Evolutionary conservation across 2,329 filamentous ascomycete species (phyloP).

Genomic region (Trichoderma koningiopsis): DNA sequence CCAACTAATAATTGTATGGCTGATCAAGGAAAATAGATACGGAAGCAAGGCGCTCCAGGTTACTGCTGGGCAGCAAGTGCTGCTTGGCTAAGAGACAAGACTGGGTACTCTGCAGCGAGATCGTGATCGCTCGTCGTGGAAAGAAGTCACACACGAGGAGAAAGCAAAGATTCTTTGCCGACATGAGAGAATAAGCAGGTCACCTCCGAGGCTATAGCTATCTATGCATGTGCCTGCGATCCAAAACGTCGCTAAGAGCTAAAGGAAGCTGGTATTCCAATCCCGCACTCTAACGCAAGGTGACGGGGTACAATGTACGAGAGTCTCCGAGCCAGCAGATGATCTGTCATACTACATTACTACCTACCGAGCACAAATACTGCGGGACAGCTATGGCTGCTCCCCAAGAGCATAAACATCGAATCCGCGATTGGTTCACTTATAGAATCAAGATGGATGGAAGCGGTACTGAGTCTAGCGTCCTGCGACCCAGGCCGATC

Average conservation of each 20-base stretch:
- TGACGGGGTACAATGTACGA: neutral
- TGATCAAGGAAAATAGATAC: neutral
- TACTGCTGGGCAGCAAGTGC: neutral
- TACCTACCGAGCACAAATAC: neutral
- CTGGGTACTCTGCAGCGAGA: neutral
- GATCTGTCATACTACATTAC: neutral
- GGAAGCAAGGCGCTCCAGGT: neutral
- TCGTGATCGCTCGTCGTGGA: neutral
- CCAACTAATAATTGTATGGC: neutral
- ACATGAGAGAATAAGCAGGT: neutral
- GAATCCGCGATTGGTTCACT: neutral
- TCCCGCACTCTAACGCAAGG: too few relatives aligned
- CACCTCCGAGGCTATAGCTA: neutral
- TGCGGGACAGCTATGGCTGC: neutral
- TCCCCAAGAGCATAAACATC: neutral
- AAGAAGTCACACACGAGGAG: neutral
- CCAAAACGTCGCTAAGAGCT: neutral
- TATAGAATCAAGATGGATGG: neutral
- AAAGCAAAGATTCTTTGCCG: neutral
- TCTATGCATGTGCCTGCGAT: neutral
- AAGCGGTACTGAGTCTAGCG: neutral
- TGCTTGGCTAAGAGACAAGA: neutral
- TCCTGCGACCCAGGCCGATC: neutral
- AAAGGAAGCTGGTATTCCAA: neutral
- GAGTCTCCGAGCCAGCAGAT: neutral